Evolutionary conservation across 176 grass and related monocot species (phyloP), one percentile per base, ranked within the genome.

Genomic region (Avena insularis): DNA sequence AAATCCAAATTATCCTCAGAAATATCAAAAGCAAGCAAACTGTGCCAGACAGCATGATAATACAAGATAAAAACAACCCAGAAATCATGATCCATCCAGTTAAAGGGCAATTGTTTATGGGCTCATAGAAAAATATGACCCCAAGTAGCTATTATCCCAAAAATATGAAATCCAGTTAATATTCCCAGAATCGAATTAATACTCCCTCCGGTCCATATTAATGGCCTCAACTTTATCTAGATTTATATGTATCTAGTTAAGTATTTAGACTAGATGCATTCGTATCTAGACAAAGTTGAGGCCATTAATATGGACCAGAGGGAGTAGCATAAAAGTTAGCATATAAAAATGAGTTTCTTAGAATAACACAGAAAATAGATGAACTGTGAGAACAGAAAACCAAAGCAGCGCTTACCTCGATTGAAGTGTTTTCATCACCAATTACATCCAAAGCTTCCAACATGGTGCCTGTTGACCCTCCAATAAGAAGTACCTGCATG

Each of bases 391-490:
- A 77, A 77, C 14, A 56, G 21, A 66, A 76, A 80, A 27, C 40
- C 7, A 72, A 78, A 81, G 15, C 14, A 23, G 60, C 47, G 54
- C 92, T 94, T 92, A 94, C 97, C 79, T 96, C 90, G 50, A 94
- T 78, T 78, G 88, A 61, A 77, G 77, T 70, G 77, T 78, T 82
- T 40, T 75, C 85, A 89, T 96, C 97, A 59, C 97, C 97, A 80
- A 98, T 83, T 68, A 98, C 97, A 86, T 98, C 94, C 65, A 98
- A 87, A 82, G 85, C 82, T 94, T 90, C 94, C 23, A 98, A 92
- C 97, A 98, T 98, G 61, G 94, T 96, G 55, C 97, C 97, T 7
- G 97, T 98, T 5, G 97, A 98, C 8, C 97, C 97, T 89, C 97
- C 97, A 90, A 98, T 96, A 78, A 98, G 90, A 83, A 96, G 91